Evolutionary conservation across 2,329 filamentous ascomycete species (phyloP), one percentile per base, ranked within the genome.

Genomic region (Anthostomella pinea): DNA sequence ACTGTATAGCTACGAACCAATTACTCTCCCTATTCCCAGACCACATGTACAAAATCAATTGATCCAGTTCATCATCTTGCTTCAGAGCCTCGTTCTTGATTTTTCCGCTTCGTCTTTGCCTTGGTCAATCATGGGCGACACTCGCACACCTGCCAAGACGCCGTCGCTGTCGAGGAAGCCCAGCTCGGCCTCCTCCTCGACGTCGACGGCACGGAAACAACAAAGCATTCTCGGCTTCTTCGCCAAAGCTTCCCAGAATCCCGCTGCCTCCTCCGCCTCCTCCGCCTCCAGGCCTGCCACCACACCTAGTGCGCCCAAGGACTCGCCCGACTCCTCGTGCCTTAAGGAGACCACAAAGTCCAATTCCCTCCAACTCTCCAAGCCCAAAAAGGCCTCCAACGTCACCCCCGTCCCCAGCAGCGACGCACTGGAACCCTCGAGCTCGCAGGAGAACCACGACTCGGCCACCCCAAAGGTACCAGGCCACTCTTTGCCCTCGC

Each of bases 181-280:
- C 26, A 62, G 63, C 28, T 62, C 65, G 28, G 63, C 65, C 9
- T 64, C 70, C 8, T 74, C 75, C 14, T 34, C 49, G 9, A 35
- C 44, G 8, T 35, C 44, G 8, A 43, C 46, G n/a, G 62, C 67
- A 44, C 81, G 80, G 55, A 81, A 77, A 53, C 82, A 86, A 49
- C 82, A 87, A 59, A 86, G 83, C 35, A 88, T 93, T 41, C 69
- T 88, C 22, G 84, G 85, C 27, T 93, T 93, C 72, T 91, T 91
- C 56, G 74, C 83, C 49, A 88, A 85, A 59, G 65, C 72, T 43
- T 48, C 65, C 26, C 43, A 45, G 8, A 48, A 52, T 33, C 39
- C 52, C 29, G 54, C 62, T 30, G 41, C 56, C 38, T 38, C 46
- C 40, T 47, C 52, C 3, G 50, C 54, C 5, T 46, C 46, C 23